Conservation (phyloP, 176 grass and related monocot species). For the Phoenix dactylifera region DNA sequence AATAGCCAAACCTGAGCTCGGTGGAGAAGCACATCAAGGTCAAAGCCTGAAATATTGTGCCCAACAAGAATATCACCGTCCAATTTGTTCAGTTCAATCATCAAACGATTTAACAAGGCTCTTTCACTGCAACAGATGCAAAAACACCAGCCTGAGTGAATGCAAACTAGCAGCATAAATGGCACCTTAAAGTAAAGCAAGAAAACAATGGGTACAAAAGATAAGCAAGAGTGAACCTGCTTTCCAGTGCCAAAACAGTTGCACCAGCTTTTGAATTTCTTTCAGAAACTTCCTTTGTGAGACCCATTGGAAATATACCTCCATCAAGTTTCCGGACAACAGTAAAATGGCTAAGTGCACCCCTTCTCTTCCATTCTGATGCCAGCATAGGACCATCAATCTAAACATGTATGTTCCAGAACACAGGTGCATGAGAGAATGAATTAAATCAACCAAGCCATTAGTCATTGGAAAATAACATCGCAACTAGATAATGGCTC, state of each 20-base stretch:
- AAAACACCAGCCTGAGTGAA: slow-evolving; percentile 7
- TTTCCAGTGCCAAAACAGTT: slow-evolving; percentile 66
- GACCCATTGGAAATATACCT: slow-evolving; percentile 77
- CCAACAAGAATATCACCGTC: slow-evolving; percentile 93
- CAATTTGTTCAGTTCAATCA: slow-evolving; percentile 91
- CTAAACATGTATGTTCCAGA: slow-evolving; percentile 22
- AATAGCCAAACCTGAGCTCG: slow-evolving; percentile 60
- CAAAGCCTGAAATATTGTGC: slow-evolving; percentile 95
- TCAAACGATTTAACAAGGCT: slow-evolving; percentile 89
- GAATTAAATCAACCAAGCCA: not conserved
- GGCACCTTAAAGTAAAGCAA: not conserved
- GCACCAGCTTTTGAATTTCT: slow-evolving; percentile 65
- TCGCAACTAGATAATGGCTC: too few relatives aligned
- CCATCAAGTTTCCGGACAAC: slow-evolving; percentile 90
- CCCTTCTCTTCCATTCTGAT: slow-evolving; percentile 72
- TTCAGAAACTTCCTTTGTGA: slow-evolving; percentile 67
- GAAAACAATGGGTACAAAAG: slow-evolving; percentile 5
- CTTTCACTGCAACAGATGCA: slow-evolving; percentile 58
- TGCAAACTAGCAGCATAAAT: slow-evolving; percentile 5
- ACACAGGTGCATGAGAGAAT: not conserved
- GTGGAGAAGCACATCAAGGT: slow-evolving; percentile 91
- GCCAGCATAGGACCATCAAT: slow-evolving; percentile 74
- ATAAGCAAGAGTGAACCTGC: slow-evolving; percentile 34
- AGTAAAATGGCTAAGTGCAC: slow-evolving; percentile 71
- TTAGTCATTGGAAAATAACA: too few relatives aligned